These are phyloP conservation scores for Termitomyces sp. DNA, from an alignment of 768 basidiomycete genomes.

Conservation along the genomic window DNA sequence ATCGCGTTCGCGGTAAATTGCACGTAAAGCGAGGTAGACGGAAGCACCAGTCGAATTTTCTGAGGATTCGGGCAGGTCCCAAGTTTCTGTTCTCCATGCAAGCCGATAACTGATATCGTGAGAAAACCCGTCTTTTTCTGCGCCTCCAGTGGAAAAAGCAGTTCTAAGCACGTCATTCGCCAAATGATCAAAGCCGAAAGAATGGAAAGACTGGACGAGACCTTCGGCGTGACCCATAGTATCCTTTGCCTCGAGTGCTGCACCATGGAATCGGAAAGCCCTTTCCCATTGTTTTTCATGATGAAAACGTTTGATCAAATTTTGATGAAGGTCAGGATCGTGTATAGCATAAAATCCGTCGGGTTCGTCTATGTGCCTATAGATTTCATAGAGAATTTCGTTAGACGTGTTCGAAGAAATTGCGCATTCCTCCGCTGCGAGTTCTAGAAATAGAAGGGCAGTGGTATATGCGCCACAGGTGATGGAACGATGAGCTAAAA, in stretches of 20 bases:
- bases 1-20: slow-evolving; percentile 77
- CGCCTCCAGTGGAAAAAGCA: slow-evolving; percentile 23
- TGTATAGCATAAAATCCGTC: slow-evolving; percentile 97
- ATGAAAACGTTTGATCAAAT: slow-evolving; percentile 80
- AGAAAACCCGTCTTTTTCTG: slow-evolving; percentile 21
- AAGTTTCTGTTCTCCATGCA: slow-evolving; percentile 92
- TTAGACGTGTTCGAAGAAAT: slow-evolving; percentile 35
- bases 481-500: slow-evolving; percentile 71
- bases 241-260: slow-evolving; percentile 62
- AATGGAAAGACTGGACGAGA: slow-evolving; percentile 74
- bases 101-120: slow-evolving; percentile 66
- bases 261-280: slow-evolving; percentile 87
- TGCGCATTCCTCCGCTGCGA: slow-evolving; percentile 49
- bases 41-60: slow-evolving; percentile 44
- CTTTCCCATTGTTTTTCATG: slow-evolving; percentile 93
- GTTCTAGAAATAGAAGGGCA: slow-evolving; percentile 83
- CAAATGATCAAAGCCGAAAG: slow-evolving; percentile 87
- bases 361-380: slow-evolving; percentile 93
- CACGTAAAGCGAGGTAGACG: slow-evolving; percentile 75
- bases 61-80: slow-evolving; percentile 80
- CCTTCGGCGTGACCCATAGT: slow-evolving; percentile 46
- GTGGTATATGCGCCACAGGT: slow-evolving; percentile 83
- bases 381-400: slow-evolving; percentile 84
- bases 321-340: slow-evolving; percentile 67
- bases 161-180: slow-evolving; percentile 63